Conservation (phyloP, 495 filamentous ascomycete species). For the Tetracladium setigerum region DNA sequence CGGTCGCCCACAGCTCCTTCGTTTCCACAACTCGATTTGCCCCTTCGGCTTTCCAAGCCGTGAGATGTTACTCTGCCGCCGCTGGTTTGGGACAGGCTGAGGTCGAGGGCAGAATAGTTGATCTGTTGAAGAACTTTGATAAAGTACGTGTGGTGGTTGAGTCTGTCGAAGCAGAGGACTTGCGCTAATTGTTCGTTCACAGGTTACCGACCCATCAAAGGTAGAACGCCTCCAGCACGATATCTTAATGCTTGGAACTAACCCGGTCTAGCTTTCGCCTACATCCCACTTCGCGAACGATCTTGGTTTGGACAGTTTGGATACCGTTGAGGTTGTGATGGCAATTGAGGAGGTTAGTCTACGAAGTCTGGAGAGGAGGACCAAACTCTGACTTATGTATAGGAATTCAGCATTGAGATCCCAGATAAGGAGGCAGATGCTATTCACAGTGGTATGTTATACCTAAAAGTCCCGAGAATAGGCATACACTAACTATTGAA, state of each 20-base stretch:
- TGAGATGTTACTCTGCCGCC: conserved; percentile 80
- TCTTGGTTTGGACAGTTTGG: conserved; percentile 90
- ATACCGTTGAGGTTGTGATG: conserved; percentile 99
- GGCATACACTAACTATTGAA: conserved; percentile 14
- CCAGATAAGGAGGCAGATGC: conserved; percentile 97
- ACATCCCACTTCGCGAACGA: conserved; percentile 91
- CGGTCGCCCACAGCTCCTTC: conserved; percentile 43
- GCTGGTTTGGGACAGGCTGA: conserved; percentile 71
- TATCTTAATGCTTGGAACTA: conserved; percentile 11
- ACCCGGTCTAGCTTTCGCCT: conserved; percentile 57
- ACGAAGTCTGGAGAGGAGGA: neutral
- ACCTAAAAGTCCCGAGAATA: neutral
- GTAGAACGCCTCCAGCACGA: conserved; percentile 37
- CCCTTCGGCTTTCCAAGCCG: conserved; percentile 46
- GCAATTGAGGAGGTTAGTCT: conserved; percentile 92
- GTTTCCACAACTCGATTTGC: conserved; percentile 43
- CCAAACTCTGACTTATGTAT: conserved; percentile 14
- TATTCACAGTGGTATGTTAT: conserved; percentile 88
- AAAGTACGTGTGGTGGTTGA: conserved; percentile 72
- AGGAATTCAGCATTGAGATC: conserved; percentile 99
- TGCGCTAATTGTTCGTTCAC: conserved; percentile 69
- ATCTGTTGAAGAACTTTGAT: conserved; percentile 89
- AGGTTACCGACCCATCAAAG: conserved; percentile 72
- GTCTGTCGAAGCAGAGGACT: conserved; percentile 78
- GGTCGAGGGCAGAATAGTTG: conserved; percentile 87